A percentile compares a stretch with the other conserved stretches of the same genome.
These are phyloP conservation scores for Pichia inconspicua DNA, from an alignment of 1,139 yeast genomes.

Conservation along the genomic window DNA sequence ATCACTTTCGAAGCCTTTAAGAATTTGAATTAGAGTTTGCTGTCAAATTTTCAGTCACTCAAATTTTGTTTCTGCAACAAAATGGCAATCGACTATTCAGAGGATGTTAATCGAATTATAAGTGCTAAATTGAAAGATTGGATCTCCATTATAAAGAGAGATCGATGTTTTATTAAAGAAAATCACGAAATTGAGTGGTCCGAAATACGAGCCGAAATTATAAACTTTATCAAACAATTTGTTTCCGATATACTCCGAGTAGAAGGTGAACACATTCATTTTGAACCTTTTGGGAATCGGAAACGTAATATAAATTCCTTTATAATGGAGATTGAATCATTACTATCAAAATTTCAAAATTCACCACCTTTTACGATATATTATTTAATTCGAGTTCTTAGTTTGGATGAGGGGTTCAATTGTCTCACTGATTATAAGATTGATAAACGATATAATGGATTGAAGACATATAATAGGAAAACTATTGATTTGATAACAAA, in stretches of 20 bases:
- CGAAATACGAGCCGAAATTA: not conserved
- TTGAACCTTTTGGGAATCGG: not conserved
- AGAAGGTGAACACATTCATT: not conserved
- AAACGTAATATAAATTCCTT: not conserved
- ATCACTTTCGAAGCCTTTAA: too few relatives aligned
- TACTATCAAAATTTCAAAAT: constrained; percentile 1
- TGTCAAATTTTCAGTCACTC: too few relatives aligned
- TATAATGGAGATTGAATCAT: not conserved
- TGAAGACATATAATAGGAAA: constrained; percentile 2
- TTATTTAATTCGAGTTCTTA: constrained; percentile 2
- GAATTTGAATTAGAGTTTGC: too few relatives aligned
- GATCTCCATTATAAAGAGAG: not conserved
- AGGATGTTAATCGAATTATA: not conserved
- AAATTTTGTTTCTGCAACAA: not conserved
- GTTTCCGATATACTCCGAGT: not conserved
- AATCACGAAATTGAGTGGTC: constrained; percentile 1
- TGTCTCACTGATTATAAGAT: not conserved
- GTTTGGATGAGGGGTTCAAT: not conserved
- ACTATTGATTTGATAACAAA: constrained; percentile 3
- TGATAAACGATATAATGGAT: not conserved
- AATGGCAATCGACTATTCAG: not conserved
- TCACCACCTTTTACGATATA: constrained; percentile 19
- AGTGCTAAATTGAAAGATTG: not conserved
- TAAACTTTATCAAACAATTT: not conserved
- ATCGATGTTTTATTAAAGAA: not conserved